Evolutionary conservation across 2,329 filamentous ascomycete genomes (phyloP).

Genomic region (Aphanoascus verrucosus): DNA sequence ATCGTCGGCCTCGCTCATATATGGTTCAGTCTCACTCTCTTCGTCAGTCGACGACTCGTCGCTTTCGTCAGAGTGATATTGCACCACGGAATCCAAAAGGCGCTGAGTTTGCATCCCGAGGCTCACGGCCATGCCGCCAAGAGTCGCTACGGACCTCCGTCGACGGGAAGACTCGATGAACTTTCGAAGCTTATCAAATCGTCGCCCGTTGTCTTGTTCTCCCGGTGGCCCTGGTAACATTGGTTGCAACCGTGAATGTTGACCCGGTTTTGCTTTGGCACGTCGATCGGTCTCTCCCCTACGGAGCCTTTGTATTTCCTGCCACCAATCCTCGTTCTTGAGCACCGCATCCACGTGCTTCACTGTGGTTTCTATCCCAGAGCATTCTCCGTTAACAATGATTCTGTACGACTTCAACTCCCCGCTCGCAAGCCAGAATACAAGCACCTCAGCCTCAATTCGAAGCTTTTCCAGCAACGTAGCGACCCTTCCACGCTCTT

Average conservation of each 20-base stretch:
- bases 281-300: constrained; percentile 14
- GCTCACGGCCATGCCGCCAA: constrained; percentile 49
- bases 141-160: constrained; percentile 38
- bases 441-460: constrained; percentile 67
- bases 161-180: constrained; percentile 52
- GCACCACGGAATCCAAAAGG: constrained; percentile 52
- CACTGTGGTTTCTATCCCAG: constrained; percentile 44
- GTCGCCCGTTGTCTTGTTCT: constrained; percentile 27
- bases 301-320: constrained; percentile 51
- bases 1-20: constrained; percentile 15
- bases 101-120: constrained; percentile 68
- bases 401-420: constrained; percentile 61
- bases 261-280: constrained; percentile 15
- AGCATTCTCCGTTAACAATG: constrained; percentile 59
- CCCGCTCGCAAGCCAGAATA: constrained; percentile 72
- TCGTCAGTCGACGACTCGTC: constrained; percentile 36
- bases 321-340: constrained; percentile 71
- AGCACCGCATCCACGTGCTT: constrained; percentile 55
- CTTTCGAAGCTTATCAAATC: constrained; percentile 50
- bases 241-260: background rate
- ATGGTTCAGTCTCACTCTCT: constrained; percentile 27
- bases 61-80: constrained; percentile 38
- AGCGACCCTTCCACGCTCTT: constrained; percentile 62
- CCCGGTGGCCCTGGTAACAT: constrained; percentile 24
- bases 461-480: constrained; percentile 68